Conservation (phyloP, 2,329 filamentous ascomycete genomes). For the Teratosphaeria destructans region DNA sequence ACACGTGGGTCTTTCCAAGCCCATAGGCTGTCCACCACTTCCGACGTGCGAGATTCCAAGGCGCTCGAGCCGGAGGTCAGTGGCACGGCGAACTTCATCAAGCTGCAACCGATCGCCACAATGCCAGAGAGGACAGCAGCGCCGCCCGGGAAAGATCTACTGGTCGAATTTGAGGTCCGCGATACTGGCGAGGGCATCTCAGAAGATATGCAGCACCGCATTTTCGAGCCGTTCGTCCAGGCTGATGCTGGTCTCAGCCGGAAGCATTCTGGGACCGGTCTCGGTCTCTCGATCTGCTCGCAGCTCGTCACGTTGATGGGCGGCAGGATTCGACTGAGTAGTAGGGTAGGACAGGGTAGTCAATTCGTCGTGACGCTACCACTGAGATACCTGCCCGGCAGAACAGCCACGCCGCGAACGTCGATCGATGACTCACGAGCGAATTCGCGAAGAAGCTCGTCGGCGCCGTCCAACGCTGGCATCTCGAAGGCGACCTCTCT, state of each 20-base stretch:
- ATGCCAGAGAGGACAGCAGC: conserved; percentile 19
- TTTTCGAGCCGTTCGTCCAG: conserved; percentile 92
- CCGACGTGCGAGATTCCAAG: conserved; percentile 35
- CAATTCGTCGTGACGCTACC: conserved; percentile 78
- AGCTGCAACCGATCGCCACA: conserved; percentile 8
- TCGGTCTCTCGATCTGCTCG: conserved; percentile 81
- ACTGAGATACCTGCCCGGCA: conserved; percentile 62
- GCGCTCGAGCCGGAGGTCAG: conserved; percentile 29
- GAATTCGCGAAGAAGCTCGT: conserved; percentile 3
- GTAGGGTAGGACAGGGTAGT: conserved; percentile 62
- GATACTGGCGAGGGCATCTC: conserved; percentile 84
- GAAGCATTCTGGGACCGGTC: conserved; percentile 78
- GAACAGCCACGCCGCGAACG: conserved; percentile 43
- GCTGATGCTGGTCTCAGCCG: conserved; percentile 79
- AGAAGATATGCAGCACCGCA: conserved; percentile 62
- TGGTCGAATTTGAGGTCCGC: conserved; percentile 80
- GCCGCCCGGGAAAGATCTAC: conserved; percentile 53
- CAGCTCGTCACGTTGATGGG: conserved; percentile 78
- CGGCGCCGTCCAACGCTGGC: conserved; percentile 7
- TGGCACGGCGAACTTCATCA: conserved; percentile 31
- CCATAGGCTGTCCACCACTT: conserved; percentile 24
- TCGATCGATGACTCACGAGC: conserved; percentile 14
- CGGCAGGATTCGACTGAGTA: conserved; percentile 62
- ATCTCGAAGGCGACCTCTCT: conserved; percentile 5
- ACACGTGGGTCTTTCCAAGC: conserved; percentile 30